These are phyloP conservation scores for Sporothrix dimorphospora DNA, from an alignment of 2,329 filamentous ascomycete genomes.

Conservation along the genomic window DNA sequence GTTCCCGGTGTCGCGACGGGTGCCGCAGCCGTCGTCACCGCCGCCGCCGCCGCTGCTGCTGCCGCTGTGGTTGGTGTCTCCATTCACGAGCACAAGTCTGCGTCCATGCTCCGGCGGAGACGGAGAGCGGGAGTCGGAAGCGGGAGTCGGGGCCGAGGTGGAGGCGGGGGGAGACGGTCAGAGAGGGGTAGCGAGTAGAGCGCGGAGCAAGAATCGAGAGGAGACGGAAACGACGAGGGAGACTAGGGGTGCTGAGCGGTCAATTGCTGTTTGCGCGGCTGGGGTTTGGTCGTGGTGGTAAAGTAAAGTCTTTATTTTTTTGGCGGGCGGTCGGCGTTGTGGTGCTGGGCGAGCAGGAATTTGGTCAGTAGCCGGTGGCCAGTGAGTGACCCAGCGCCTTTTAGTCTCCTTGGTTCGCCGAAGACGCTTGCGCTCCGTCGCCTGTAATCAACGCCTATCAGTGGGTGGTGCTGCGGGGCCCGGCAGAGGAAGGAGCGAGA, in stretches of 20 bases:
- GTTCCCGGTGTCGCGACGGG: background rate
- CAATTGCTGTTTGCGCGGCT: conserved; percentile 20
- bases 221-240: background rate
- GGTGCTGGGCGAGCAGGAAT: background rate
- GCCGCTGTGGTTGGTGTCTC: conserved; percentile 23
- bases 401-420: background rate
- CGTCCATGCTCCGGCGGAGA: conserved; percentile 19
- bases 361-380: background rate
- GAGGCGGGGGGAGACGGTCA: background rate
- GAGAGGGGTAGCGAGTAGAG: background rate
- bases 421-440: conserved; percentile 6
- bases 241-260: background rate
- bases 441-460: conserved; percentile 9
- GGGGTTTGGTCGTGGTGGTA: background rate
- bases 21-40: background rate
- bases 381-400: too few relatives aligned
- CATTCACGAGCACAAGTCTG: conserved; percentile 6
- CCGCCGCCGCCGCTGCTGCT: background rate
- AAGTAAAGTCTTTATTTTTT: background rate
- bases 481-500: background rate
- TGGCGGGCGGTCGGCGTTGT: conserved; percentile 10
- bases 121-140: background rate
- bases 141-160: background rate
- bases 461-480: background rate
- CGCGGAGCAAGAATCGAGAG: background rate